Base-by-base conservation (phyloP, 2,329 filamentous ascomycete species). In the Nemania abortiva region DNA sequence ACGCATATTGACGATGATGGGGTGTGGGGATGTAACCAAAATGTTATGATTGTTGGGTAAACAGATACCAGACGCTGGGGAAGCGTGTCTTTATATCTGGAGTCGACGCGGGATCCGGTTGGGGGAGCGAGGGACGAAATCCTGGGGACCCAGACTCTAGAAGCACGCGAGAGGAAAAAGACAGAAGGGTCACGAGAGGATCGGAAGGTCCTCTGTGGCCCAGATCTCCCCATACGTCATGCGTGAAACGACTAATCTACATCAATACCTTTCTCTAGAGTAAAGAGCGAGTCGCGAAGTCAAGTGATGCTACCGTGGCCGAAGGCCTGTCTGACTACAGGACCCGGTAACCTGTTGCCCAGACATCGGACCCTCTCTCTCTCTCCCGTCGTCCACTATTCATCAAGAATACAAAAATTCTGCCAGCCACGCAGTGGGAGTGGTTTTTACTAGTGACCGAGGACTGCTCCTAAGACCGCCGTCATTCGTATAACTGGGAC, bases 1-100 rank as follows among this genome's bases (percentile, higher is more conserved):
- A 56, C 69, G 68, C 77, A 78, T 78, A 39, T 55, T 77, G 64
- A 24, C 6, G 31, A 63, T 47, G 34, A 22, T 20, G 20, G 45
- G 24, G 42, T 49, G 37, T 6, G 49, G 20, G 15, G 20, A 54
- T 24, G 9, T 11, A 54, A 54, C 27, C 15, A 49, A 45, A n/a
- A 31, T 55, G 39, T 24, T 37, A 49, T 49, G 10, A 6, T 2
- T 11, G 6, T 57, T 34, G 50, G n/a, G 57, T 47, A n/a, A 37
- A 29, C n/a, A 29, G 11, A 57, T 18, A 22, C 29, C 37, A 52
- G 34, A 37, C 11, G 1, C 10, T 60, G 59, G 39, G 63, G 55
- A n/a, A 52, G 47, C 29, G n/a, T 58, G 15, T 18, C 15, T 53
- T 56, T 65, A 15, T 65, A 37, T 29, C 42, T 13, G 24, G 68